Percentiles rank a stretch among this genome's conserved stretches.
Evolutionary conservation across 345 rosid species (phyloP).

Genomic region (Pistacia atlantica): DNA sequence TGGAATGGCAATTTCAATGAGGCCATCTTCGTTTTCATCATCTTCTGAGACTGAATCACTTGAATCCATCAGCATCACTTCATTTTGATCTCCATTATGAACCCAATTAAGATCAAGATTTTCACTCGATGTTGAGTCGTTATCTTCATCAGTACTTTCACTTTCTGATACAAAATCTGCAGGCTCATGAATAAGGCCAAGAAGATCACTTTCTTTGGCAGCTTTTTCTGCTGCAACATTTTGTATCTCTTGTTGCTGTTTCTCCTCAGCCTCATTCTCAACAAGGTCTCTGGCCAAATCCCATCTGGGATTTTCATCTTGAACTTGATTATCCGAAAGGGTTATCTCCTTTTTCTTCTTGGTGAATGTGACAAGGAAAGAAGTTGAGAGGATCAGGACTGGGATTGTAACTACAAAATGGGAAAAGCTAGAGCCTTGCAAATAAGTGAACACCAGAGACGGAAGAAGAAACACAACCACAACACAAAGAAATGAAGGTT

Average conservation of each 20-base stretch:
- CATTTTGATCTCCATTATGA: conserved; percentile 15
- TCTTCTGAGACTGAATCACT: conserved; percentile 28
- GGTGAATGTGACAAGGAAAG: conserved; percentile 28
- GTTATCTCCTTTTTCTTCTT: conserved; percentile 25
- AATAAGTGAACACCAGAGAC: conserved; percentile 30
- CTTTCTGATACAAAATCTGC: conserved; percentile 35
- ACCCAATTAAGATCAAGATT: conserved; percentile 37
- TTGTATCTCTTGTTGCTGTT: conserved; percentile 11
- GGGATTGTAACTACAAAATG: conserved; percentile 33
- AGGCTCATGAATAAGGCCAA: conserved; percentile 21
- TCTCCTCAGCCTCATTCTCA: conserved; percentile 22
- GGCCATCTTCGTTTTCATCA: conserved; percentile 44
- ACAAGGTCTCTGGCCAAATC: background rate
- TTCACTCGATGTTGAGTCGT: conserved; percentile 24
- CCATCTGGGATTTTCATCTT: conserved; percentile 15
- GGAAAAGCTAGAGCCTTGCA: conserved; percentile 28
- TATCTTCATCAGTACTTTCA: conserved; percentile 26
- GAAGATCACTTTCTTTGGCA: conserved; percentile 20
- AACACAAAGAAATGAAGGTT: conserved; percentile 27
- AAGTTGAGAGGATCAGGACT: conserved; percentile 42
- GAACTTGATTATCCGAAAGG: conserved; percentile 11
- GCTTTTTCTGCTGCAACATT: conserved; percentile 12
- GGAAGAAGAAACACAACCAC: conserved; percentile 25
- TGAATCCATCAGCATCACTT: background rate
- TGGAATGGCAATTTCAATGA: conserved; percentile 68